These are phyloP conservation scores for Pleurotus citrinopileatus DNA, from an alignment of 768 basidiomycete genomes.

Conservation along the genomic window DNA sequence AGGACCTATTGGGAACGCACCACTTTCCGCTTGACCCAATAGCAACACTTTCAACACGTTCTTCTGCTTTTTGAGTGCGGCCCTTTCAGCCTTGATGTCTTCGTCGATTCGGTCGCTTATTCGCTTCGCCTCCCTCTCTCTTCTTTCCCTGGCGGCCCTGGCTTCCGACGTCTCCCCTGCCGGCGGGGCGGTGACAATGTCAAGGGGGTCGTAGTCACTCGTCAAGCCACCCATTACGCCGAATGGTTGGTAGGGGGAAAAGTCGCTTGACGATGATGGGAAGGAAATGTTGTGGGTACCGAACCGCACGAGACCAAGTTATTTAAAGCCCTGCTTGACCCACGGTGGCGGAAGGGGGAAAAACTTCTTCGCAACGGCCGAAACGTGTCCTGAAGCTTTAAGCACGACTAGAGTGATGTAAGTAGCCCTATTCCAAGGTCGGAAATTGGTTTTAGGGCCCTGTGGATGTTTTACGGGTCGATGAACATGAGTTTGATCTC, in stretches of 20 bases:
- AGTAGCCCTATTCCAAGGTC: not conserved
- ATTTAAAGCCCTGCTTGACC: not conserved
- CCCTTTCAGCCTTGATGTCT: constrained; percentile 43
- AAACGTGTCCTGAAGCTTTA: not conserved
- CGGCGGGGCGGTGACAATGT: constrained; percentile 54
- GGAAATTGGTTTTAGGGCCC: not conserved
- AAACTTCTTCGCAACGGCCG: constrained; percentile 5
- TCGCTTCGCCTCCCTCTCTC: constrained; percentile 55
- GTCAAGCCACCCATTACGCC: not conserved
- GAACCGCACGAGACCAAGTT: not conserved
- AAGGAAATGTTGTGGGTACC: not conserved
- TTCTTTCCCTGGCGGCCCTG: constrained; percentile 35
- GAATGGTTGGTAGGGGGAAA: not conserved
- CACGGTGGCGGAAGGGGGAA: not conserved
- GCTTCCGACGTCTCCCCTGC: constrained; percentile 51
- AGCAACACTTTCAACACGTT: constrained; percentile 48
- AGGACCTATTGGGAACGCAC: not conserved
- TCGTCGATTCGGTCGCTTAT: constrained; percentile 62
- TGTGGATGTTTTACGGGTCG: not conserved
- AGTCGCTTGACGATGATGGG: too few species aligned
- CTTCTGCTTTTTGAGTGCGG: constrained; percentile 41
- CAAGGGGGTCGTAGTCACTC: constrained; percentile 49
- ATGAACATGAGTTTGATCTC: not conserved
- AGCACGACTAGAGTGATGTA: not conserved
- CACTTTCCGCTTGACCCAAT: constrained; percentile 57